Conservation (phyloP, 2,329 filamentous ascomycete species). For the Phialophora macrospora region DNA sequence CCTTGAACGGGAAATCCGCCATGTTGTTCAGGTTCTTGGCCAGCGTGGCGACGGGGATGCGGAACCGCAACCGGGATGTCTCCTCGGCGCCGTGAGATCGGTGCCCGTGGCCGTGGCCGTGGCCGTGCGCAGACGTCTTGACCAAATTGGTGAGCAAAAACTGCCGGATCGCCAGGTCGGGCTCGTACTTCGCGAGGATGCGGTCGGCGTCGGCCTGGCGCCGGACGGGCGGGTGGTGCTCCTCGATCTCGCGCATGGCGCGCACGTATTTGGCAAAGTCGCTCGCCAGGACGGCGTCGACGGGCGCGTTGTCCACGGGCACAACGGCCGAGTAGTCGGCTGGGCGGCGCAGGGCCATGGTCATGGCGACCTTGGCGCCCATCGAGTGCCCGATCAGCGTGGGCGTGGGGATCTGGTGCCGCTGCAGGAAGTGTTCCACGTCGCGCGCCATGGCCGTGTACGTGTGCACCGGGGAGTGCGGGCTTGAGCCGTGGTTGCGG, state of each 20-base stretch:
- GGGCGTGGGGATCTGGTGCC: slow-evolving; percentile 69
- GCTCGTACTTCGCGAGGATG: slow-evolving; percentile 34
- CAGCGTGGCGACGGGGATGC: slow-evolving; percentile 76
- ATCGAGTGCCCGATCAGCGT: slow-evolving; percentile 94
- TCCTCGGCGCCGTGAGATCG: slow-evolving; percentile 5
- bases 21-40: slow-evolving; percentile 71
- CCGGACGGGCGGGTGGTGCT: slow-evolving; percentile 22
- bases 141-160: slow-evolving; percentile 86
- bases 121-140: slow-evolving; percentile 21
- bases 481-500: slow-evolving; percentile 90
- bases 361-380: slow-evolving; percentile 95
- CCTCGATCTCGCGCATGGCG: slow-evolving; percentile 81
- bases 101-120: slow-evolving; percentile 27
- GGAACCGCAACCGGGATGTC: slow-evolving; percentile 65
- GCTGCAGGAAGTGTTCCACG: slow-evolving; percentile 74
- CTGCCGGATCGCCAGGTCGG: slow-evolving; percentile 78
- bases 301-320: slow-evolving; percentile 88
- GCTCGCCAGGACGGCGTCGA: slow-evolving; percentile 74
- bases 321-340: slow-evolving; percentile 72
- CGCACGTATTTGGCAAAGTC: slow-evolving; percentile 80
- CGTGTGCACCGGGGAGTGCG: slow-evolving; percentile 75
- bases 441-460: slow-evolving; percentile 84
- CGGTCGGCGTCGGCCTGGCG: slow-evolving; percentile 36
- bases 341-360: slow-evolving; percentile 74
- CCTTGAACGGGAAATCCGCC: slow-evolving; percentile 85